phyloP scores from a whole-genome alignment of 1,284 basidiomycete genomes.

The Thecaphora frezii region DNA sequence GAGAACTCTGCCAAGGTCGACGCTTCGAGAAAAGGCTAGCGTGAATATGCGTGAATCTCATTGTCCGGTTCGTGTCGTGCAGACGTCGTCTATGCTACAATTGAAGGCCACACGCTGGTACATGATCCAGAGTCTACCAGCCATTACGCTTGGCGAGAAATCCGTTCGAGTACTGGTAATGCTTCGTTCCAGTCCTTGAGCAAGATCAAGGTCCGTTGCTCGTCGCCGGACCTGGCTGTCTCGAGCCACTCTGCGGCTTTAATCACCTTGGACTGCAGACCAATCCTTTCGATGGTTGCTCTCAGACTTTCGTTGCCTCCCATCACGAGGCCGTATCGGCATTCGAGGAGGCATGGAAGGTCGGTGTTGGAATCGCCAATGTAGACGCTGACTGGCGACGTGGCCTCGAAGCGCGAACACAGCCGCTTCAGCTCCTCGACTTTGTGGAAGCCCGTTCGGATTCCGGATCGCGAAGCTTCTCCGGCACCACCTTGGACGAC shows the following conservation, averaged over 20 bases:
- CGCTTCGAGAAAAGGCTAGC: no score
- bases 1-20: no score
- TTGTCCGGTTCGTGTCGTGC: no score
- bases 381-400: conserved; percentile 24
- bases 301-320: conserved; percentile 10
- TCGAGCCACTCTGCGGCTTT: background rate
- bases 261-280: background rate
- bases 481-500: background rate
- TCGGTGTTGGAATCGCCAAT: conserved; percentile 54
- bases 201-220: background rate
- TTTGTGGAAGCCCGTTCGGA: conserved; percentile 47
- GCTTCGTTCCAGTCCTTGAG: conserved; percentile 8
- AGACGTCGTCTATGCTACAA: background rate
- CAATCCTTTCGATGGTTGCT: conserved; percentile 13
- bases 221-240: no score
- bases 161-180: conserved; percentile 1
- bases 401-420: background rate
- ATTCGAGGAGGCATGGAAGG: conserved; percentile 41
- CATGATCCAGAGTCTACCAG: no score
- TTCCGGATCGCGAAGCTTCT: conserved; percentile 4
- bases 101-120: background rate
- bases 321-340: conserved; percentile 47
- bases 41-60: no score
- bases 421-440: conserved; percentile 14
- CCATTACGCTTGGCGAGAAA: no score